Evolutionary conservation across 192 early-diverging fungal species (phyloP), one percentile per base, ranked within the genome.

Genomic region (Gigaspora rosea): DNA sequence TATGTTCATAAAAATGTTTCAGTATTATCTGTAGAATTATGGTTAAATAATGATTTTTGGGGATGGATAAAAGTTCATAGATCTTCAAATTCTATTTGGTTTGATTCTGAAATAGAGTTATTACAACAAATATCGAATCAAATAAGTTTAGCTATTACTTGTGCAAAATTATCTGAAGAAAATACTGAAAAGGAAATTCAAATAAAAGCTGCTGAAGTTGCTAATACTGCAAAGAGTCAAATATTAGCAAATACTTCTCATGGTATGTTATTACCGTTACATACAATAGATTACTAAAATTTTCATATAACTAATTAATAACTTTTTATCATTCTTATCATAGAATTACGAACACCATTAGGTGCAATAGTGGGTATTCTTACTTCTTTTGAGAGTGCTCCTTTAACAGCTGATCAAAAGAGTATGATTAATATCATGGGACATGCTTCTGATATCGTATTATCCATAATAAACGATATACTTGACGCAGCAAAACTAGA

Each of bases 381-480:
- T 64, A 75, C 35, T 75, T 16, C 16, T 47, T 8, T 84, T 11
- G 83, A 84, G 71, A 80, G 80, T 22, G 81, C 83, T 32, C 78
- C 77, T 1, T 52, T 84, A 66, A 80, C 80, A 9, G 73, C 75
- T 22, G 83, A 84, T 54, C 83, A 84, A 59, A 75, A 73, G 16
- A 80, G 81, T 51, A 84, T 84, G 83, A 72, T 84, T 63, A 75
- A 84, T 63, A 81, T 84, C 46, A 84, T 84, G 83, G 77, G 79
- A 50, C 81, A 79, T 59, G 81, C 83, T 6, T 81, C 80, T 51
- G 80, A 84, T 56, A 78, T 84, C 6, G 83, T 81, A 4, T 56
- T 36, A 27, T 27, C 27, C 27, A 27, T 27, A 27, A 27, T 27
- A 27, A 27, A 27, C 1, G 27, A 27, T 27, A 63, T 84, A 8